Conservation (phyloP, 768 basidiomycete species). For the Lactarius psammicola region DNA sequence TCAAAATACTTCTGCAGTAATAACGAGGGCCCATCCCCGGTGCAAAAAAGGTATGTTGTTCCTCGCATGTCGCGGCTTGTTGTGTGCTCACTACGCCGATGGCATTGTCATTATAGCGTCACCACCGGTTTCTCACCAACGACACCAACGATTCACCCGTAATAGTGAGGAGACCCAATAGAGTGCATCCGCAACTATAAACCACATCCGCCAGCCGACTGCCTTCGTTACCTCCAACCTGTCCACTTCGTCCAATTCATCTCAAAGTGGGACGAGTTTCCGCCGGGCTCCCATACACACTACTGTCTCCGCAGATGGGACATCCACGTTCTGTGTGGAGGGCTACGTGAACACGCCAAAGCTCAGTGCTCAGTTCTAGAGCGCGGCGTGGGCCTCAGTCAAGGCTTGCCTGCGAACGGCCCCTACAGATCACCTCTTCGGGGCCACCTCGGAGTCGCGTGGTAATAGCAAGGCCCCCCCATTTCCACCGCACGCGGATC, state of each 20-base stretch:
- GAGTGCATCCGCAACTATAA: background rate
- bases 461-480: background rate
- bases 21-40: slow-evolving; percentile 1
- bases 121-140: slow-evolving; percentile 2
- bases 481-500: slow-evolving; percentile 3
- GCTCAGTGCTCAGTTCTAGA: slow-evolving; percentile 23
- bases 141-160: slow-evolving; percentile 10
- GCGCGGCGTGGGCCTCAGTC: slow-evolving; percentile 18
- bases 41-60: slow-evolving; percentile 6
- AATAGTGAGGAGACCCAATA: background rate
- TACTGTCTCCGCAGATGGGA: slow-evolving; percentile 14
- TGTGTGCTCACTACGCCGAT: background rate
- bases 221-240: slow-evolving; percentile 13
- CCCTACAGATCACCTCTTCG: slow-evolving; percentile 27
- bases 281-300: slow-evolving; percentile 6
- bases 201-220: slow-evolving; percentile 18
- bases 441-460: slow-evolving; percentile 16
- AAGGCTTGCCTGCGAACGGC: slow-evolving; percentile 18
- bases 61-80: background rate
- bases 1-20: background rate
- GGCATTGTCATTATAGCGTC: slow-evolving; percentile 2
- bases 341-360: slow-evolving; percentile 26
- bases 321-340: slow-evolving; percentile 24
- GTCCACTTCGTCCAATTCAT: background rate
- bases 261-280: slow-evolving; percentile 12